phyloP scores from a whole-genome alignment of 176 grass and related monocot species.

The Tillandsia leiboldiana region DNA sequence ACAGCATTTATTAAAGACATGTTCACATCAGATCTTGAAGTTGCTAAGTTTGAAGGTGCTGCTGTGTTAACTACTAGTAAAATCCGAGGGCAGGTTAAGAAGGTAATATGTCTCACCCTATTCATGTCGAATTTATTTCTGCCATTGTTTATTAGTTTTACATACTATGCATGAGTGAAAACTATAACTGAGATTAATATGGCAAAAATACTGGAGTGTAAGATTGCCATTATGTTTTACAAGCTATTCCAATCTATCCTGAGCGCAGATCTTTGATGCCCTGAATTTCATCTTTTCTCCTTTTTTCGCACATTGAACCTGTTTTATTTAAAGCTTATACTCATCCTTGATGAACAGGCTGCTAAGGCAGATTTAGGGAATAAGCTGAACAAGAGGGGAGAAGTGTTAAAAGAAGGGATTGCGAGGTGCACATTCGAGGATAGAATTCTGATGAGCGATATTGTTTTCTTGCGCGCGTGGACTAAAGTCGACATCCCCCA shows the following conservation, averaged over 20 bases:
- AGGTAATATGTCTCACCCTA: conserved; percentile 40
- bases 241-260: neutral
- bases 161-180: neutral
- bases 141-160: neutral
- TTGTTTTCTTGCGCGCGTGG: conserved; percentile 95
- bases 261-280: too few relatives aligned
- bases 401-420: conserved; percentile 62
- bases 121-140: conserved; percentile 9
- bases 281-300: too few relatives aligned
- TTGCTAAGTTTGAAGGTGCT: conserved; percentile 98
- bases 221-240: neutral
- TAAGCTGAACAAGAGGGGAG: conserved; percentile 52
- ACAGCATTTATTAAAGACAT: conserved; percentile 88
- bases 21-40: conserved; percentile 95
- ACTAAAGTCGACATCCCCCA: conserved; percentile 64
- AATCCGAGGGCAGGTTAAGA: conserved; percentile 92
- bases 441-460: conserved; percentile 95
- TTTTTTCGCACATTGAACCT: neutral
- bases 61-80: conserved; percentile 79
- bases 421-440: conserved; percentile 97
- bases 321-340: neutral
- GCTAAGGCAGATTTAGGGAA: conserved; percentile 59
- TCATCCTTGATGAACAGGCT: conserved; percentile 40
- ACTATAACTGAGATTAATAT: neutral
- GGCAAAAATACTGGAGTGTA: too few relatives aligned